Base-by-base conservation (phyloP, 257 asterid genomes). In the Penstemon eatonii region DNA sequence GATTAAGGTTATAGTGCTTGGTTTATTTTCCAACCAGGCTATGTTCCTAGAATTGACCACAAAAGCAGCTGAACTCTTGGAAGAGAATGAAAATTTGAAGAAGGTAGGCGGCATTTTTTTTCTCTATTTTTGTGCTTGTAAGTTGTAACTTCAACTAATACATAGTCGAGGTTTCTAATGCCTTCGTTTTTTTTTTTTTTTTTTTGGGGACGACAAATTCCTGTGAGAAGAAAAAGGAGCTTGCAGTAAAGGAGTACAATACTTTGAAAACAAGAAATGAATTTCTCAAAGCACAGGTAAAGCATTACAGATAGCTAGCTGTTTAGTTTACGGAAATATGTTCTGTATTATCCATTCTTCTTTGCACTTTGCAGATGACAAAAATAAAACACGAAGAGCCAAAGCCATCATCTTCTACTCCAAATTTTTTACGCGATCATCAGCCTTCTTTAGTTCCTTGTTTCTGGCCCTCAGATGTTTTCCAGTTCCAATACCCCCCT, bases 191-290 rank as follows among this genome's bases (percentile, higher is more conserved):
- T 36, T 19, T 11, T 56, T 9, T 47, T 53, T 38, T 68, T 49
- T 49, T 6, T 55, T 60, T 52, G 18, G 18, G 50, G 5, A 43
- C 44, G 63, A 65, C 18, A 57, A 47, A 60, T 18, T 72, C 42
- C 59, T 66, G 63, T 68, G 73, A 64, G 67, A 70, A 92, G 98
- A 71, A 70, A 60, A 85, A 75, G 87, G 91, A 84, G 86, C 68
- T 83, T 66, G 90, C 84, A 5, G 42, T 73, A 63, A 66, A 66
- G 57, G 78, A 75, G 76, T 76, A 70, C 50, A 67, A 74, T 68
- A 66, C 77, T 33, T 38, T 87, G 84, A 87, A 74, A 71, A 74
- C 11, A 25, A 51, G 67, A 66, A 85, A 87, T 46, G 71, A 61
- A 55, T 66, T 67, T 56, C 85, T 87, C 70, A 84, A 72, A 71